These are phyloP conservation scores for Nicotiana noctiflora DNA, from an alignment of 257 asterid species.

Conservation along the genomic window DNA sequence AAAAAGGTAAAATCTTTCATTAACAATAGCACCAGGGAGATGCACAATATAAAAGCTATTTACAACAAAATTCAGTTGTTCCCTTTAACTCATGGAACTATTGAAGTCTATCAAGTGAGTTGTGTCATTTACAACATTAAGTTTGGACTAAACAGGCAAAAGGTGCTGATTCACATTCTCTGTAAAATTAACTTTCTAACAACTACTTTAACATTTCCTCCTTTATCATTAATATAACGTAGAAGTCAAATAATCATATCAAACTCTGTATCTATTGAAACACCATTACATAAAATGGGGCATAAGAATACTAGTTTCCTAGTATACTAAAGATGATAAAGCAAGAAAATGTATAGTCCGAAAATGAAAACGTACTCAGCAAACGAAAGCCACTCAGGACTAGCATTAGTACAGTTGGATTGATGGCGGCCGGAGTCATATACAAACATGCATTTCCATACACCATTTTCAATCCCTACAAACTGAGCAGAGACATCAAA, in stretches of 20 bases:
- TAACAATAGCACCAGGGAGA: not conserved
- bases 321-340: not conserved
- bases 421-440: constrained; percentile 5
- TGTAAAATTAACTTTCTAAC: not conserved
- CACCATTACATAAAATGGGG: not conserved
- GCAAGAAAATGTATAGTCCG: not conserved
- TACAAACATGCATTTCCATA: constrained; percentile 27
- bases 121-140: not conserved
- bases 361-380: constrained; percentile 10
- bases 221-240: not conserved
- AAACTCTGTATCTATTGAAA: not conserved
- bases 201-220: not conserved
- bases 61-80: not conserved
- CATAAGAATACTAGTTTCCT: not conserved
- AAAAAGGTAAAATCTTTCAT: not conserved
- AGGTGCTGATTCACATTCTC: not conserved
- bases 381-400: constrained; percentile 15
- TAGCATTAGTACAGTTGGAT: not conserved
- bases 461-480: constrained; percentile 18
- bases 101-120: not conserved
- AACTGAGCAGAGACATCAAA: constrained; percentile 17
- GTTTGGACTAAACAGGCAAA: not conserved
- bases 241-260: not conserved
- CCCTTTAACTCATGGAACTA: not conserved
- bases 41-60: not conserved